A percentile compares a stretch with the other conserved stretches of the same genome.
These are phyloP conservation scores for Phytopythium montanum DNA, from an alignment of 352 stramenopile genomes.

Conservation along the genomic window DNA sequence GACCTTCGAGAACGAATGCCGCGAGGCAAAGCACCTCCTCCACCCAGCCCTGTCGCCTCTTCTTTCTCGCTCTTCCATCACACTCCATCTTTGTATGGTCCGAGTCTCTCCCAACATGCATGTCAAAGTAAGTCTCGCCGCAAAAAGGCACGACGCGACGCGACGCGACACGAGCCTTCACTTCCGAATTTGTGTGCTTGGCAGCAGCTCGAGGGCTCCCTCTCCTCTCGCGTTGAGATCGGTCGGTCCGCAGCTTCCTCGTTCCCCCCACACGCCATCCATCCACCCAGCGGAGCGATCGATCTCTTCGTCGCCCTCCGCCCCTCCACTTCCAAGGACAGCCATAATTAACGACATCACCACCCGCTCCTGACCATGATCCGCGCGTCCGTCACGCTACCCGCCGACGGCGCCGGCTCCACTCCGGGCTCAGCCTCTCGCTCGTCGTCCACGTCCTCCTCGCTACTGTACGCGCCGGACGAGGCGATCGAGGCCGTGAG, in stretches of 20 bases:
- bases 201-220: neutral
- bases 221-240: neutral
- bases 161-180: conserved; percentile 1
- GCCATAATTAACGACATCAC: neutral
- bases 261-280: neutral
- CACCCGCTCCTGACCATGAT: neutral
- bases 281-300: neutral
- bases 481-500: conserved; percentile 1
- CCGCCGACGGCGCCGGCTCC: neutral
- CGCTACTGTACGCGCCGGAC: conserved; percentile 9
- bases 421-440: neutral
- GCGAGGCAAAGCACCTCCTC: neutral
- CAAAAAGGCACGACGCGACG: too few species aligned
- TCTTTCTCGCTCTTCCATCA: neutral
- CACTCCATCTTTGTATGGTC: neutral
- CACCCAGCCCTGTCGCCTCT: neutral
- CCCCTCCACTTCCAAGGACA: neutral
- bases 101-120: neutral
- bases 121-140: too few species aligned
- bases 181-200: neutral
- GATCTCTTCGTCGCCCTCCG: neutral
- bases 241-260: too few species aligned
- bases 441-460: neutral
- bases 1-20: neutral
- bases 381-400: neutral